Evolutionary conservation across 805 yeast genomes (phyloP).

Genomic region (Kockiozyma suomiensis): DNA sequence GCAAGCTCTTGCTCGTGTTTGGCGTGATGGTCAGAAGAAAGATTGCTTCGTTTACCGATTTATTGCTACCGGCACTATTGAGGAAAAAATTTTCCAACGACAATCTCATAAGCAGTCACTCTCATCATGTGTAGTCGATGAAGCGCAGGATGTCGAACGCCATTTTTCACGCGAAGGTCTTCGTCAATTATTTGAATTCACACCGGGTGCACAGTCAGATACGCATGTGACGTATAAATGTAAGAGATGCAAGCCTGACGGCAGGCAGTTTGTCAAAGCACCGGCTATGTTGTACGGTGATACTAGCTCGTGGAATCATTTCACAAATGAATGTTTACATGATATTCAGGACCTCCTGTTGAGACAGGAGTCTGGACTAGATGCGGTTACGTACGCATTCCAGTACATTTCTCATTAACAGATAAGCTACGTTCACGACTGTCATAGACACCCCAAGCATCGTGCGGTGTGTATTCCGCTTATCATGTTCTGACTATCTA

Average conservation of each 20-base stretch:
- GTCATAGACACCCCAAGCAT: no score
- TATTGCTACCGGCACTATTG: constrained; percentile 92
- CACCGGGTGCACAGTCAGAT: constrained; percentile 71
- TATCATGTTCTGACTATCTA: no score
- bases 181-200: constrained; percentile 71
- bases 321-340: constrained; percentile 61
- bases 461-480: no score
- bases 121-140: constrained; percentile 96
- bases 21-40: constrained; percentile 99
- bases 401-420: constrained; percentile 87
- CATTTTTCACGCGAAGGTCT: constrained; percentile 82
- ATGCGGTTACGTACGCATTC: constrained; percentile 82
- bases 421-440: no score
- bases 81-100: constrained; percentile 93
- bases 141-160: constrained; percentile 91
- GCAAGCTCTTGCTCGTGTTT: constrained; percentile 95
- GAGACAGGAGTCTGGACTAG: constrained; percentile 67
- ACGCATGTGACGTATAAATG: constrained; percentile 93
- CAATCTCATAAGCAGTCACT: constrained; percentile 92
- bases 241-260: constrained; percentile 65
- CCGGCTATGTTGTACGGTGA: constrained; percentile 96
- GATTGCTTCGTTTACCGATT: constrained; percentile 94
- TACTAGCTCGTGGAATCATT: constrained; percentile 96
- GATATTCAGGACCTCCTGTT: constrained; percentile 76
- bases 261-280: constrained; percentile 64